Percentiles rank a stretch among this genome's conserved stretches.
phyloP scores from a whole-genome alignment of 306 rosid species.

The Inga leiocalycina region DNA sequence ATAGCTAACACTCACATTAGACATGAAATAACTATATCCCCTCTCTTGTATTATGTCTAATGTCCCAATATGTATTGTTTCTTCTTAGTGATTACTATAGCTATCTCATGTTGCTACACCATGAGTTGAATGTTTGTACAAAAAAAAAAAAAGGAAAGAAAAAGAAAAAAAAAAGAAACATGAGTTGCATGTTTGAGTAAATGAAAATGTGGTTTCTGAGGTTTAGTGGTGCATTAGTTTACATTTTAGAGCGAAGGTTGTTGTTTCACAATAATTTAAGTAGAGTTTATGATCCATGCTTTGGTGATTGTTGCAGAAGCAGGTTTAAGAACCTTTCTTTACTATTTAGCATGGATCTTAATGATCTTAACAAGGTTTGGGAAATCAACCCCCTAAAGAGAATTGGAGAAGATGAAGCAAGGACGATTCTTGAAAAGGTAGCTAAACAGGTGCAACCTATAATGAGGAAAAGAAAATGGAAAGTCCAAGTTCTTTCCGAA shows the following conservation, averaged over 20 bases:
- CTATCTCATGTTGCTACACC: background rate
- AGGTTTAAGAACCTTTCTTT: background rate
- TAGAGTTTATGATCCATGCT: background rate
- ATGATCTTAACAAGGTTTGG: constrained; percentile 74
- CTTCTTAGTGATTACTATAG: background rate
- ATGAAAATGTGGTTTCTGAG: background rate
- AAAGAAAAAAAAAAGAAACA: background rate
- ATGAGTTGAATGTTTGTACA: background rate
- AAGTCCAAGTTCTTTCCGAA: constrained; percentile 59
- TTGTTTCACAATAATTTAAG: background rate
- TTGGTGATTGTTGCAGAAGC: constrained; percentile 4
- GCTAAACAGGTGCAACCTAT: constrained; percentile 66
- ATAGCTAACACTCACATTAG: background rate
- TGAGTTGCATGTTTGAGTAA: background rate
- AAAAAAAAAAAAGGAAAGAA: too few relatives aligned
- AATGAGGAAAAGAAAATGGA: constrained; percentile 60
- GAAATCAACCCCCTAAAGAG: constrained; percentile 54
- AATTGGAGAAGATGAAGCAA: constrained; percentile 59
- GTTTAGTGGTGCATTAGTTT: background rate
- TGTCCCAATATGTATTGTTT: background rate
- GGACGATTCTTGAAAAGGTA: constrained; percentile 47
- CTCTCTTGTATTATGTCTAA: background rate
- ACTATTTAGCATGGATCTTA: constrained; percentile 45
- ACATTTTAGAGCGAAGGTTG: background rate
- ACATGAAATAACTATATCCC: background rate